Evolutionary conservation across 345 rosid species (phyloP), one percentile per base, ranked within the genome.

Genomic region (Schrenkiella parvula): DNA sequence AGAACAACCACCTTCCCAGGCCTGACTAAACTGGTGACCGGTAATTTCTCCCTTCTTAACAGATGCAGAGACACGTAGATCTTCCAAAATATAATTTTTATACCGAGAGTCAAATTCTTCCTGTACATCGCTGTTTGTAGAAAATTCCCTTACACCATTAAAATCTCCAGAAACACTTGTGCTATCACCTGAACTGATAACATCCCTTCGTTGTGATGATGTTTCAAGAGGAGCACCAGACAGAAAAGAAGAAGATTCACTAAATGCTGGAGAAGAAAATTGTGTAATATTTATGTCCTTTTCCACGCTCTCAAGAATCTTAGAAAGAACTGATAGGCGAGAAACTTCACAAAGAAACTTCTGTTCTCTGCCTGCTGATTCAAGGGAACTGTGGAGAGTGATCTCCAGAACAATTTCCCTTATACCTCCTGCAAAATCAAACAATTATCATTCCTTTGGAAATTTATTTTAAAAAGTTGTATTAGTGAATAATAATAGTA

Each of bases 1-100:
- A 56, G 85, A 82, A 79, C 93, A 92, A 58, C 54, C 65, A 61
- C 98, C 98, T 43, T 71, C 75, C 93, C 91, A 93, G 77, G 81
- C 82, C 64, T 77, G 76, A 70, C 71, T 71, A 51, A 76, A 64
- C 23, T 68, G 74, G 62, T 63, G 71, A 75, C 77, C 78, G 32
- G 68, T 53, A 70, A 65, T 66, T 73, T 69, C 66, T 60, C 52
- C 73, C 82, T 75, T 86, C 82, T 83, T 83, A 59, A 59, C 82
- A 47, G 87, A 83, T 72, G 88, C 70, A 55, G 54, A 83, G 65
- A 79, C 88, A 62, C 58, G 78, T 46, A 89, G 72, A 68, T 90
- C 84, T 70, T 82, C 81, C 84, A 93, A 78, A 68, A 93, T 90
- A 69, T 88, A 68, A 74, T 68, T 84, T 64, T 60, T 82, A 72